phyloP scores from a whole-genome alignment of 1,139 yeast species.

The Candida mesenterica region DNA sequence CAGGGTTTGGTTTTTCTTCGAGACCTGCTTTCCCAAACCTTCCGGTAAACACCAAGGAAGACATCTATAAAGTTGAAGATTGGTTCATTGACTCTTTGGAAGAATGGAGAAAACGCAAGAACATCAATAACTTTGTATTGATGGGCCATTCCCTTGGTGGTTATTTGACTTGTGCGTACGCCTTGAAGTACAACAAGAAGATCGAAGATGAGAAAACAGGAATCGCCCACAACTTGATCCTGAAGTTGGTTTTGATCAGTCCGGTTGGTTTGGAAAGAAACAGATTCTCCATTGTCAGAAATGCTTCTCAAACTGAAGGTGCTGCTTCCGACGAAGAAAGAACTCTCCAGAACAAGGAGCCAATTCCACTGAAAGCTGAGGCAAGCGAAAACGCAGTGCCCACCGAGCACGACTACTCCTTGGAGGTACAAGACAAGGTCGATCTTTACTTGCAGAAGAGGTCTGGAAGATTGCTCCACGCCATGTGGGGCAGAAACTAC shows the following conservation, averaged over 20 bases:
- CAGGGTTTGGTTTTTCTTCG: slow-evolving; percentile 46
- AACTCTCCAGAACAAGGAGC: slow-evolving; percentile 1
- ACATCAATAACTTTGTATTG: slow-evolving; percentile 59
- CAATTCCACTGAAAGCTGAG: background rate
- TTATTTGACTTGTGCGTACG: slow-evolving; percentile 75
- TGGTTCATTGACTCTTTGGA: slow-evolving; percentile 84
- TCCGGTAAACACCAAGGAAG: slow-evolving; percentile 28
- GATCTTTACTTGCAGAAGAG: slow-evolving; percentile 14
- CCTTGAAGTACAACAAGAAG: slow-evolving; percentile 53
- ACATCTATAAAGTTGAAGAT: slow-evolving; percentile 52
- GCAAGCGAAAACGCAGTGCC: background rate
- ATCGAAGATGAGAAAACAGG: slow-evolving; percentile 14
- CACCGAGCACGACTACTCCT: slow-evolving; percentile 1
- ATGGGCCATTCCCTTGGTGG: slow-evolving; percentile 96
- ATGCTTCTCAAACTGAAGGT: slow-evolving; percentile 6
- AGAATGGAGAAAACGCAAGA: slow-evolving; percentile 67
- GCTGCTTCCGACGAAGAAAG: slow-evolving; percentile 3
- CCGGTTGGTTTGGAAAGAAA: slow-evolving; percentile 49
- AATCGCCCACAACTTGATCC: slow-evolving; percentile 24
- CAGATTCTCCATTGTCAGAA: slow-evolving; percentile 21
- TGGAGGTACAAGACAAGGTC: slow-evolving; percentile 10
- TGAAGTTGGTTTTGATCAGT: slow-evolving; percentile 42
- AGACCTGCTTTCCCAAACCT: slow-evolving; percentile 42
- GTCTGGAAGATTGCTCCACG: slow-evolving; percentile 24
- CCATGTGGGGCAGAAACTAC: slow-evolving; percentile 37